Conservation (phyloP, 2,329 filamentous ascomycete genomes). For the Aspergillus fischeri region DNA sequence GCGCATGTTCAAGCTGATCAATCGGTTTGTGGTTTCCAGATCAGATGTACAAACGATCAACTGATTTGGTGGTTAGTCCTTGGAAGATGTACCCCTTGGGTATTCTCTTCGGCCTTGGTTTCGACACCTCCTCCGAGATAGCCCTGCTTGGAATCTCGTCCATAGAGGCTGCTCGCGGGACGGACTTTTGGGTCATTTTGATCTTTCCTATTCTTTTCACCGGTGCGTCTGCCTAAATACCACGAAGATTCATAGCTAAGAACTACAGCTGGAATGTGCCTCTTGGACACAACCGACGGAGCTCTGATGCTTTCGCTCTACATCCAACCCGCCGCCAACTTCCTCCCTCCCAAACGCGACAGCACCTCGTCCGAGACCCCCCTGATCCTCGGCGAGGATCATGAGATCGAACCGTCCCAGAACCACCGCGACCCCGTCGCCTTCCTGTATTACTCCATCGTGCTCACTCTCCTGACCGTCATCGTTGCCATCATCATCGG, state of each 20-base stretch:
- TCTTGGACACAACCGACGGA: slow-evolving; percentile 87
- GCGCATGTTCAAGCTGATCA: slow-evolving; percentile 69
- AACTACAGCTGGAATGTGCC: slow-evolving; percentile 76
- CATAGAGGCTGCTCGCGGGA: slow-evolving; percentile 79
- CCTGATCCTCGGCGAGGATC: slow-evolving; percentile 12
- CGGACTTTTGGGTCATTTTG: slow-evolving; percentile 87
- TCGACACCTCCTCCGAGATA: slow-evolving; percentile 93
- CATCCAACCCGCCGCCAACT: slow-evolving; percentile 51
- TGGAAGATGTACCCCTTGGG: slow-evolving; percentile 98
- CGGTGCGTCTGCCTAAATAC: slow-evolving; percentile 44
- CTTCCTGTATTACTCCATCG: slow-evolving; percentile 89
- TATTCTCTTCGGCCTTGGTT: slow-evolving; percentile 84
- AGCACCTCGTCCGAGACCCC: slow-evolving; percentile 12
- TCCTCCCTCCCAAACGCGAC: slow-evolving; percentile 29
- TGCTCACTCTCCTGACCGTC: slow-evolving; percentile 79
- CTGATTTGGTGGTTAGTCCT: slow-evolving; percentile 25
- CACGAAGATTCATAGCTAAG: background rate
- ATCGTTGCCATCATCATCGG: slow-evolving; percentile 82
- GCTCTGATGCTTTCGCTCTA: slow-evolving; percentile 95
- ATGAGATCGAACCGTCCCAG: slow-evolving; percentile 19
- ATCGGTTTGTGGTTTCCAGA: slow-evolving; percentile 35
- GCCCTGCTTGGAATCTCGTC: slow-evolving; percentile 86
- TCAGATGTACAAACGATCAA: background rate
- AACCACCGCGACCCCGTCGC: slow-evolving; percentile 76
- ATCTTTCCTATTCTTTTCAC: slow-evolving; percentile 91